phyloP scores from a whole-genome alignment of 164 flowering plant species.

The grape (Vitis vinifera) region DNA sequence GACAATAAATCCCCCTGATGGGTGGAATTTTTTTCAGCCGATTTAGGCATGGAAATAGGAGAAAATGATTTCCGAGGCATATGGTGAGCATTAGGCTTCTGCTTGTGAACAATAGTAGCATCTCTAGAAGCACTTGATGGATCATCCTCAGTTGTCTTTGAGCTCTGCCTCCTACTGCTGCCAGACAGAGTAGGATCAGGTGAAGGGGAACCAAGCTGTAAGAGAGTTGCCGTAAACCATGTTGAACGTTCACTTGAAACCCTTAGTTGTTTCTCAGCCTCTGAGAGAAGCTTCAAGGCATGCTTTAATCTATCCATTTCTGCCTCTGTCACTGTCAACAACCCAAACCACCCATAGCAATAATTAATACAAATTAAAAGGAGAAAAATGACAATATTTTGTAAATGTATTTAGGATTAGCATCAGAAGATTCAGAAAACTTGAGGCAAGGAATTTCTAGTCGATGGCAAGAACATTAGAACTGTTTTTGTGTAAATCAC shows the following conservation, averaged over 20 bases:
- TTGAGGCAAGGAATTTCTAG: background rate
- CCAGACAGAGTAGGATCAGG: constrained; percentile 58
- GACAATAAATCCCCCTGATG: constrained; percentile 29
- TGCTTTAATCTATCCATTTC: constrained; percentile 80
- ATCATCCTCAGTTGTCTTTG: constrained; percentile 65
- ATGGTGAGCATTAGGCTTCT: constrained; percentile 33
- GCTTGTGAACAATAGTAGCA: constrained; percentile 28
- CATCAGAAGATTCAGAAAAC: background rate
- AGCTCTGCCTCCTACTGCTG: constrained; percentile 72
- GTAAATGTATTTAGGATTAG: background rate
- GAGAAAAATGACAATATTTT: background rate
- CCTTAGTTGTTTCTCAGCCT: constrained; percentile 96
- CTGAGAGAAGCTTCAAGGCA: constrained; percentile 87
- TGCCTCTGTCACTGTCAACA: constrained; percentile 65
- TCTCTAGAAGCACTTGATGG: constrained; percentile 57
- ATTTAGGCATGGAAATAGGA: constrained; percentile 38
- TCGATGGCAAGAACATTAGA: no score
- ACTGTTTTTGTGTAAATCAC: no score
- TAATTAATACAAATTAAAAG: background rate
- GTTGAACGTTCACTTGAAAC: constrained; percentile 84
- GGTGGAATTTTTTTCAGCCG: constrained; percentile 27
- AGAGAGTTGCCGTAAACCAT: constrained; percentile 92
- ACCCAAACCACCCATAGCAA: constrained; percentile 2
- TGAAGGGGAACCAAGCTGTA: constrained; percentile 87
- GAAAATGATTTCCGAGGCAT: constrained; percentile 40